A percentile compares a stretch with the other conserved stretches of the same genome.
These are phyloP conservation scores for Pyricularia pennisetigena DNA, from an alignment of 2,329 filamentous ascomycete species.

Conservation along the genomic window DNA sequence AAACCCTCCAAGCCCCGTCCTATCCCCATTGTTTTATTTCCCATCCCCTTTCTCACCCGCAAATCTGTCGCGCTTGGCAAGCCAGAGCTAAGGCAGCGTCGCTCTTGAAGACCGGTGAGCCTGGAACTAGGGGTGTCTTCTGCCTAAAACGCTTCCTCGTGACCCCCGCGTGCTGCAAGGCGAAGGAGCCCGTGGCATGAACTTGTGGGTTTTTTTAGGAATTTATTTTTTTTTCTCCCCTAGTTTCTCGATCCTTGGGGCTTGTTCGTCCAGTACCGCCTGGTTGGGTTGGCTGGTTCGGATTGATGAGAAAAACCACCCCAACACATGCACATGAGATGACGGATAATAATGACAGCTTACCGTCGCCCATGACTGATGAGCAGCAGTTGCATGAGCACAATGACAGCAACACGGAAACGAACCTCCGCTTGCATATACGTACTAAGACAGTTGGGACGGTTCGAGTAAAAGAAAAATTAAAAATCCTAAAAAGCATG, in stretches of 20 bases:
- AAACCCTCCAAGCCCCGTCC: too few species aligned
- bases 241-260: background rate
- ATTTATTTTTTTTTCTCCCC: background rate
- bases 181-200: background rate
- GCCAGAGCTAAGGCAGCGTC: background rate
- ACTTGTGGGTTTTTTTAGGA: background rate
- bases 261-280: background rate
- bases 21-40: background rate
- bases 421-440: background rate
- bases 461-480: background rate
- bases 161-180: background rate
- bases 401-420: background rate
- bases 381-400: background rate
- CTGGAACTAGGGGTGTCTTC: background rate
- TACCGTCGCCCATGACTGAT: background rate
- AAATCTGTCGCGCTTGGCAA: background rate
- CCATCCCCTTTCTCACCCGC: background rate
- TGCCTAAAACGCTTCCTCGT: background rate
- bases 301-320: background rate
- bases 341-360: background rate
- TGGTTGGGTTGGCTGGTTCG: background rate
- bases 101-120: background rate
- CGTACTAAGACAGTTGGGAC: background rate
- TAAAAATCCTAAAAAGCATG: background rate
- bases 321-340: background rate